phyloP scores from a whole-genome alignment of 164 flowering plant species.

The Hamamelis virginiana region DNA sequence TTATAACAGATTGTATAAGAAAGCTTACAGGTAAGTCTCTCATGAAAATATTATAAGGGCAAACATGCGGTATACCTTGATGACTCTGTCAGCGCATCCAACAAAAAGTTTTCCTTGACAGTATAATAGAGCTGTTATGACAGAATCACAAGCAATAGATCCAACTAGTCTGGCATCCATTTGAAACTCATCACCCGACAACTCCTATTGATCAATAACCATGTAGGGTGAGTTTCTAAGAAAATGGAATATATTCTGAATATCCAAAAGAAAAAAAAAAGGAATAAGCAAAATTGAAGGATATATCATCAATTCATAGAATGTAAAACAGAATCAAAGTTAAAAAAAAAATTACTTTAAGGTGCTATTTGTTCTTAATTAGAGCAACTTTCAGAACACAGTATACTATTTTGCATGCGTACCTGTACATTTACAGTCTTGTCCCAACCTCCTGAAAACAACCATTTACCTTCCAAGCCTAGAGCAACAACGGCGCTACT shows the following conservation, averaged over 20 bases:
- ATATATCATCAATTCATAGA: neutral
- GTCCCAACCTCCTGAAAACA: slow-evolving; percentile 86
- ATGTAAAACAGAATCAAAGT: neutral
- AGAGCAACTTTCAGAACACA: neutral
- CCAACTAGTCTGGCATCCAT: slow-evolving; percentile 50
- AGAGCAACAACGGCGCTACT: slow-evolving; percentile 60
- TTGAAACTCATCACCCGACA: slow-evolving; percentile 49
- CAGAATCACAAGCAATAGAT: slow-evolving; percentile 57
- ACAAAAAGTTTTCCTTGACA: slow-evolving; percentile 77
- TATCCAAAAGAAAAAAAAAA: neutral
- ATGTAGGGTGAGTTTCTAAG: neutral
- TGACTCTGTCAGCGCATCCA: slow-evolving; percentile 57
- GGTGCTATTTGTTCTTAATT: neutral
- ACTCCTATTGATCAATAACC: slow-evolving; percentile 42
- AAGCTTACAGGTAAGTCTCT: neutral
- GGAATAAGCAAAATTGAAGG: neutral
- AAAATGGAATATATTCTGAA: no score
- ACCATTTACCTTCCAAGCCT: slow-evolving; percentile 56
- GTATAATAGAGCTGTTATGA: slow-evolving; percentile 56
- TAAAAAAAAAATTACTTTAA: neutral
- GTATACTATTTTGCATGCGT: neutral
- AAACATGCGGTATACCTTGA: slow-evolving; percentile 54
- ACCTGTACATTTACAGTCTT: slow-evolving; percentile 72
- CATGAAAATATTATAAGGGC: neutral
- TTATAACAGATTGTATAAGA: neutral